A percentile compares a stretch with the other conserved stretches of the same genome.
Evolutionary conservation across 176 grass and related monocot genomes (phyloP).

Genomic region (Lolium rigidum): DNA sequence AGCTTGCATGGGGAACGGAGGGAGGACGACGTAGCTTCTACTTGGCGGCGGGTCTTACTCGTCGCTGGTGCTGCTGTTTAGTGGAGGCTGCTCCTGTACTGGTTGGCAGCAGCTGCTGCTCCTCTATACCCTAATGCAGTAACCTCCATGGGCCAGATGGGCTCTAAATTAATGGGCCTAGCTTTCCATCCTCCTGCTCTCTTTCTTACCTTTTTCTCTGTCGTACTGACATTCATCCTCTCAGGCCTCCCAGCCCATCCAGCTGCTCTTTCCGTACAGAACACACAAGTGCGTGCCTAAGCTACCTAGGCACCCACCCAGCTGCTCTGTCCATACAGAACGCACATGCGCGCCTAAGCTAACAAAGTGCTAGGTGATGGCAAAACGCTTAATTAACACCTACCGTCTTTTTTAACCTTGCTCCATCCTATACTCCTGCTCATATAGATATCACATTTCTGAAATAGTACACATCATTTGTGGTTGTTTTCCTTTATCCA

Average conservation of each 20-base stretch:
- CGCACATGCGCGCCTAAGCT: too few relatives aligned
- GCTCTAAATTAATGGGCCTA: neutral
- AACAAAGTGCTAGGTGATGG: neutral
- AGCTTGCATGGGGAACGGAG: neutral
- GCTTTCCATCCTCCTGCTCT: neutral
- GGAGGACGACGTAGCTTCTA: neutral
- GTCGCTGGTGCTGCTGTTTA: neutral
- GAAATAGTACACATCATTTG: conserved; percentile 21
- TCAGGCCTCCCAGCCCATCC: neutral
- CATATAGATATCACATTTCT: conserved; percentile 29
- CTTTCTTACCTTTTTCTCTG: neutral
- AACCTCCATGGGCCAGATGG: neutral
- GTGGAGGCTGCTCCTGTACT: neutral
- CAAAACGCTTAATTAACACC: neutral
- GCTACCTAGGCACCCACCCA: too few relatives aligned
- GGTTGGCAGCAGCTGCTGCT: neutral
- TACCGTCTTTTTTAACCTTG: neutral
- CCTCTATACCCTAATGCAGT: neutral
- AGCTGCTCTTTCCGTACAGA: neutral
- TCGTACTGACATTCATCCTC: conserved; percentile 4
- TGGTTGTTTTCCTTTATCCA: conserved; percentile 15
- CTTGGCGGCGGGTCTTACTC: neutral
- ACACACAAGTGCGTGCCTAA: neutral
- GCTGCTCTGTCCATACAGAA: too few relatives aligned
- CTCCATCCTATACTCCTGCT: neutral